phyloP scores from a whole-genome alignment of 2,329 filamentous ascomycete genomes.

The Diaporthe nobilis region DNA sequence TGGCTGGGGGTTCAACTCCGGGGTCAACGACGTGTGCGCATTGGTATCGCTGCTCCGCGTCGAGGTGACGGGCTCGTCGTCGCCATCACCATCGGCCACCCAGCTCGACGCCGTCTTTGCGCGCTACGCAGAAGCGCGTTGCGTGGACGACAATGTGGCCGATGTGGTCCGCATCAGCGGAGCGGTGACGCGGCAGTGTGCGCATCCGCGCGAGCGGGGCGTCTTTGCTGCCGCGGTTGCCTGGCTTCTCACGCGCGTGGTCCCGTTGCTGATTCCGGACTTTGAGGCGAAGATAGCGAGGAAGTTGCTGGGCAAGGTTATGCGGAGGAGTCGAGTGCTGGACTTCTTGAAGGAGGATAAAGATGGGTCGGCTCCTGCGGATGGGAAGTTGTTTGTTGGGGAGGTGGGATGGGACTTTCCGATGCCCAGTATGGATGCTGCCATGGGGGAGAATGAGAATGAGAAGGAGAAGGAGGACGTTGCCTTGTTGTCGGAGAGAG shows the following conservation, averaged over 20 bases:
- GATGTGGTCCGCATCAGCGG: conserved; percentile 7
- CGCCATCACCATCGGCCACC: background rate
- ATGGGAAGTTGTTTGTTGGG: conserved; percentile 1
- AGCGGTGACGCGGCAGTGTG: conserved; percentile 7
- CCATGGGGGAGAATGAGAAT: background rate
- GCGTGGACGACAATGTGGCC: conserved; percentile 19
- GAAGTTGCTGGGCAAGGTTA: background rate
- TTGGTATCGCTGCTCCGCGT: conserved; percentile 48
- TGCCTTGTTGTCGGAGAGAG: background rate
- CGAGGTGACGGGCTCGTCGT: background rate
- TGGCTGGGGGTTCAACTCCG: conserved; percentile 53
- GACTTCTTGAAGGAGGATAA: background rate
- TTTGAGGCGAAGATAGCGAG: conserved; percentile 11
- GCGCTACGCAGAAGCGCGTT: conserved; percentile 8
- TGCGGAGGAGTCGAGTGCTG: conserved; percentile 10
- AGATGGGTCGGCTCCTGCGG: background rate
- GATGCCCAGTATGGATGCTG: background rate
- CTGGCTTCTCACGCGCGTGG: conserved; percentile 22
- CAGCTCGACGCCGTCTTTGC: background rate
- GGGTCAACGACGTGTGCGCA: conserved; percentile 50
- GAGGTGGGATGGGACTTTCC: conserved; percentile 2
- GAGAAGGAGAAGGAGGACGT: background rate
- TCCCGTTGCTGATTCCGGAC: conserved; percentile 11
- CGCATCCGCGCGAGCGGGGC: conserved; percentile 3
- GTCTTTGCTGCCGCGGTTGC: background rate